Percentiles rank a stretch among this genome's conserved stretches.
Evolutionary conservation across 1,139 yeast species (phyloP).

Genomic region (Saccharomyces hybrid): DNA sequence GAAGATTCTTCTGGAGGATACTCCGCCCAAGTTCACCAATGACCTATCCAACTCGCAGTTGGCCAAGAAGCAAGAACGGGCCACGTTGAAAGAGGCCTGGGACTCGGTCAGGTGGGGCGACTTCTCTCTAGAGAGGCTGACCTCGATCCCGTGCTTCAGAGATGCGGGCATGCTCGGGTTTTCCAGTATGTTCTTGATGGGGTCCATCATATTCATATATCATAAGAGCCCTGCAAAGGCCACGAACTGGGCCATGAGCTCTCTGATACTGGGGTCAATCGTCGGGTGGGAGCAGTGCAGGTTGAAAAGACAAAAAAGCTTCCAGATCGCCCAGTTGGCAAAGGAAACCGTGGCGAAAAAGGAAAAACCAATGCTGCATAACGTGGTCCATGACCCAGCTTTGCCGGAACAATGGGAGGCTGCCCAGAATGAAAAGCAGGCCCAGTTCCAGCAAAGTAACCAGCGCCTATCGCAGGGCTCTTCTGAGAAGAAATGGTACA

Average conservation of each 20-base stretch:
- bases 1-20: constrained; percentile 34
- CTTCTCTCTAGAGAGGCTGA: constrained; percentile 48
- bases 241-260: constrained; percentile 77
- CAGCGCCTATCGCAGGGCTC: constrained; percentile 2
- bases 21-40: constrained; percentile 33
- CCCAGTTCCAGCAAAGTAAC: constrained; percentile 7
- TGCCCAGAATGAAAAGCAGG: constrained; percentile 3
- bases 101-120: constrained; percentile 38
- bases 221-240: constrained; percentile 58
- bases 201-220: constrained; percentile 61
- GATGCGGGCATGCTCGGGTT: constrained; percentile 85
- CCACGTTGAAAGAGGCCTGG: constrained; percentile 32
- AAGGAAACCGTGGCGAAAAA: constrained; percentile 41
- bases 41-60: constrained; percentile 21
- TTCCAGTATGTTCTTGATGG: constrained; percentile 73
- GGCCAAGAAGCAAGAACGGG: constrained; percentile 22
- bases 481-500: constrained; percentile 24
- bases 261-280: constrained; percentile 69
- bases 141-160: constrained; percentile 78
- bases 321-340: constrained; percentile 40
- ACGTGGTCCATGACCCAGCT: constrained; percentile 20
- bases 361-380: constrained; percentile 36
- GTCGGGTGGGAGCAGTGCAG: constrained; percentile 94
- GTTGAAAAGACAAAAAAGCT: constrained; percentile 45
- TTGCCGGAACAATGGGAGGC: constrained; percentile 23